phyloP scores from a whole-genome alignment of 2,329 filamentous ascomycete genomes.

The Pseudogymnoascus sp. region DNA sequence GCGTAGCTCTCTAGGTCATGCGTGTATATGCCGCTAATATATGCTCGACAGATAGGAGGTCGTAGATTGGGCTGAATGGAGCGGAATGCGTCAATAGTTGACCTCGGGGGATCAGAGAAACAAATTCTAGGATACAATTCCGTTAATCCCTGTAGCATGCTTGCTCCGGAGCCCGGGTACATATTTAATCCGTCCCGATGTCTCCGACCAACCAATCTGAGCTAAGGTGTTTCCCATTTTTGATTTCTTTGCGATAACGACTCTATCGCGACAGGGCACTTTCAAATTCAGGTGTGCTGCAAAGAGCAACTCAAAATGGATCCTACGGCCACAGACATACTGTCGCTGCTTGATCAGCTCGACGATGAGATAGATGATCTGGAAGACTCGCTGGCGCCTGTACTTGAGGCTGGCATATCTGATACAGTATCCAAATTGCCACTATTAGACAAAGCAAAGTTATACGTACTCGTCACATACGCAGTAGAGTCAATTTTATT shows the following conservation, averaged over 20 bases:
- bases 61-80: not conserved
- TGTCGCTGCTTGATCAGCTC: conserved; percentile 40
- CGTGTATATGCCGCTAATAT: not conserved
- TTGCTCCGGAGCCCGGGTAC: not conserved
- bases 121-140: conserved; percentile 7
- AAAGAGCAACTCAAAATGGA: conserved; percentile 32
- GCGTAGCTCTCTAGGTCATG: not conserved
- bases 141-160: conserved; percentile 4
- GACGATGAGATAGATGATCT: conserved; percentile 73
- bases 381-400: conserved; percentile 63
- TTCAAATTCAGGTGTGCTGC: not conserved
- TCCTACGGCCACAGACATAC: conserved; percentile 20
- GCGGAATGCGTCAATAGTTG: conserved; percentile 1
- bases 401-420: conserved; percentile 56
- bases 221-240: conserved; percentile 3
- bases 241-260: conserved; percentile 6
- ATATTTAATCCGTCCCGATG: not conserved
- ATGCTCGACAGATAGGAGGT: conserved; percentile 3
- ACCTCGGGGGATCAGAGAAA: conserved; percentile 7
- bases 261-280: not conserved
- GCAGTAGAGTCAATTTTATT: conserved; percentile 86
- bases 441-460: conserved; percentile 89
- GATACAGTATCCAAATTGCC: conserved; percentile 70
- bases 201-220: conserved; percentile 3
- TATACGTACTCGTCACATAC: conserved; percentile 82